Evolutionary conservation across 2,329 filamentous ascomycete genomes (phyloP), one percentile per base, ranked within the genome.

Genomic region (Hypoxylon sp.): DNA sequence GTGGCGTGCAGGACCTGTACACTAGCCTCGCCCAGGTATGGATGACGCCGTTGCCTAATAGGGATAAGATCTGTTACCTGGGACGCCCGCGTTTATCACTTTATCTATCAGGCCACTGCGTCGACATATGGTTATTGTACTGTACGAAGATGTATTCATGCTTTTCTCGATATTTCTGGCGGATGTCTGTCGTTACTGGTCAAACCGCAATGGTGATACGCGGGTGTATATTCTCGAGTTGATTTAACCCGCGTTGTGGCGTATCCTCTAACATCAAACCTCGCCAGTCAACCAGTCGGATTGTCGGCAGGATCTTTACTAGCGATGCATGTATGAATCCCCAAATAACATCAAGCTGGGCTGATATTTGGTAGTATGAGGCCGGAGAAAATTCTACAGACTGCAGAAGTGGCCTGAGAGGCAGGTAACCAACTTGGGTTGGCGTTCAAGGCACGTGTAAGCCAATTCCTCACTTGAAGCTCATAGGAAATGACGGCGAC

Each of bases 111-210:
- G 58, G 48, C 50, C 52, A 30, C 36, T 3, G 56, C 46, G 50
- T 23, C 38, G 45, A 53, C 13, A 10, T 51, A 45, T 70, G 43
- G 49, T 64, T 61, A 21, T 51, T 43, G 28, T 63, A 60, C 69
- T 69, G 64, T 65, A 66, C 51, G 52, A 67, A 62, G 58, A 71
- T 66, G 69, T 69, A 69, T 67, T 62, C 45, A 43, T 69, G 59
- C 61, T 57, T 65, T 45, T 45, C 36, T 59, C 30, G 43, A 43
- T 57, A 48, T 46, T 60, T 62, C 66, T 48, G 56, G 46, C 55
- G 50, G 52, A 46, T 53, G 38, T 46, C 38, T 11, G 25, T 41
- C 21, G 17, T n/a, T 61, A 25, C 28, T 45, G 9, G 49, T 2
- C 17, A 50, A 62, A 36, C 11, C 23, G 46, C 43, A 13, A 55